These are phyloP conservation scores for Salvia miltiorrhiza DNA, from an alignment of 257 asterid genomes.

Conservation along the genomic window DNA sequence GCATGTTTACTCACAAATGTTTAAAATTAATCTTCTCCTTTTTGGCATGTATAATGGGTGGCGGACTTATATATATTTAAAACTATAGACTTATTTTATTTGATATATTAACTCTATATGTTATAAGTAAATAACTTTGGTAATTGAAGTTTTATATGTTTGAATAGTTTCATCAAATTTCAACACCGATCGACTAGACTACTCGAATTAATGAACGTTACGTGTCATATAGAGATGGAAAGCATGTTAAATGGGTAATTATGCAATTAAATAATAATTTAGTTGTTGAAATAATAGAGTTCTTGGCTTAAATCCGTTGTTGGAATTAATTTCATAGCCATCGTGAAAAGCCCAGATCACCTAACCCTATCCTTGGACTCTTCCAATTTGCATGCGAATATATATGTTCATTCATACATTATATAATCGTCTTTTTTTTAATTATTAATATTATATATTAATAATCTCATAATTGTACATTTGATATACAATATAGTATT, in stretches of 20 bases:
- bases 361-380: conserved; percentile 19
- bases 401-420: neutral
- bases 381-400: neutral
- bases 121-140: too few species aligned
- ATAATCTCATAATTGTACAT: too few species aligned
- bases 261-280: neutral
- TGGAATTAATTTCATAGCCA: neutral
- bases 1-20: too few species aligned
- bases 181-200: too few species aligned
- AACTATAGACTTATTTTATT: neutral
- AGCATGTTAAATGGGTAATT: neutral
- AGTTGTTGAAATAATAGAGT: conserved; percentile 18
- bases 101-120: too few species aligned
- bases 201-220: too few species aligned
- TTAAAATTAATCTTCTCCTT: neutral
- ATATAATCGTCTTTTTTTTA: neutral
- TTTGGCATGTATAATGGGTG: neutral
- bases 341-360: conserved; percentile 22
- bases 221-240: too few species aligned
- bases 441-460: neutral
- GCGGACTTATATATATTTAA: too few species aligned
- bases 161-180: too few species aligned
- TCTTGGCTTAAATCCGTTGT: conserved; percentile 14
- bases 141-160: too few species aligned
- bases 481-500: neutral